A percentile compares a stretch with the other conserved stretches of the same genome.
These are phyloP conservation scores for Apiotrichum veenhuisii DNA, from an alignment of 1,284 basidiomycete species.

Conservation along the genomic window DNA sequence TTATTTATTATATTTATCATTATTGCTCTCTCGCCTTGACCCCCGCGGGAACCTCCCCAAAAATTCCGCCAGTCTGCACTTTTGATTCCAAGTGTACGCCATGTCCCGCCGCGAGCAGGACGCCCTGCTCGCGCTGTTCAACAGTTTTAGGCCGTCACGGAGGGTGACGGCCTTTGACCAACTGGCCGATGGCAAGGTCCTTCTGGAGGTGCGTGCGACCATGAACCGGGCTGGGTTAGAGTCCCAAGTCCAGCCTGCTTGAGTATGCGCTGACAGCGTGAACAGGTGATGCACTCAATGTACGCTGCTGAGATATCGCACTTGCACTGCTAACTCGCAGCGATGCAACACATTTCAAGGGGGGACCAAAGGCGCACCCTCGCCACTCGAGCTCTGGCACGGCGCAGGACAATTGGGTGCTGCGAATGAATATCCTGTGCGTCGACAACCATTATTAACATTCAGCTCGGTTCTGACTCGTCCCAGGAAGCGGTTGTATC, in stretches of 20 bases:
- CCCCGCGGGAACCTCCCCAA: too few species aligned
- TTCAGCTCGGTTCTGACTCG: background rate
- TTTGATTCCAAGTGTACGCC: background rate
- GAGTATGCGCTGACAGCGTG: background rate
- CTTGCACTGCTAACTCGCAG: slow-evolving; percentile 8
- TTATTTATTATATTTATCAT: too few species aligned
- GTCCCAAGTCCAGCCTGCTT: too few species aligned
- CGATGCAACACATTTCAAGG: slow-evolving; percentile 38
- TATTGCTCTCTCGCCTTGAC: too few species aligned
- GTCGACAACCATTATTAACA: slow-evolving; percentile 2
- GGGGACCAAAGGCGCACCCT: slow-evolving; percentile 12
- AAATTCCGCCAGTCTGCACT: background rate
- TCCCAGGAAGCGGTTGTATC: slow-evolving; percentile 43
- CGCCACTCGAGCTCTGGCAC: slow-evolving; percentile 14
- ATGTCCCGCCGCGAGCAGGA: slow-evolving; percentile 40
- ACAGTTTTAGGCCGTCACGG: slow-evolving; percentile 36
- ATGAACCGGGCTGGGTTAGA: too few species aligned
- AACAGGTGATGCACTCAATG: slow-evolving; percentile 21
- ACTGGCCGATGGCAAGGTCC: slow-evolving; percentile 41
- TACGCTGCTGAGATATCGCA: background rate
- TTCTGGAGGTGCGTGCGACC: slow-evolving; percentile 44
- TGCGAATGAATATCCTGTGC: slow-evolving; percentile 43
- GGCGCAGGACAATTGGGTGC: slow-evolving; percentile 43
- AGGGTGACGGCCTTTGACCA: slow-evolving; percentile 37
- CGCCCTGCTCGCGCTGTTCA: slow-evolving; percentile 44